Percentiles rank a stretch among this genome's conserved stretches.
phyloP scores from a whole-genome alignment of 257 asterid species.

The Eustoma russellianum region DNA sequence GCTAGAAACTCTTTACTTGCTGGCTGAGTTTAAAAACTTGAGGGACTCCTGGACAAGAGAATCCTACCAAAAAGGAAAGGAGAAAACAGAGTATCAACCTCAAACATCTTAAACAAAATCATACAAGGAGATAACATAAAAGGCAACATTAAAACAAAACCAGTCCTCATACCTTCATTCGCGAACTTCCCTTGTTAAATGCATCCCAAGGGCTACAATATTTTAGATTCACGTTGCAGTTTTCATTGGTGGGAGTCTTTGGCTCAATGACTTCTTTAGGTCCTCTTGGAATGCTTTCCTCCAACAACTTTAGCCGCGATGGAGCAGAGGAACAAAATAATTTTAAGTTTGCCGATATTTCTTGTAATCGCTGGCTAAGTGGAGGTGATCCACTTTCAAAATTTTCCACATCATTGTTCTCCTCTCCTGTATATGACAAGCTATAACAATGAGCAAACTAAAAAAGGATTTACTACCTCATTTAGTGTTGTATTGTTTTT shows the following conservation, averaged over 20 bases:
- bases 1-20: conserved; percentile 47
- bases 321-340: conserved; percentile 51
- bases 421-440: conserved; percentile 26
- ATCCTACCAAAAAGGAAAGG: conserved; percentile 31
- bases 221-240: conserved; percentile 17
- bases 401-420: conserved; percentile 12
- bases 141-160: neutral
- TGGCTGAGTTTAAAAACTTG: conserved; percentile 59
- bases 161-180: conserved; percentile 42
- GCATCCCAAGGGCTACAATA: conserved; percentile 42
- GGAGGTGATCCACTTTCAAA: conserved; percentile 42
- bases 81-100: neutral
- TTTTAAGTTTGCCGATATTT: conserved; percentile 43
- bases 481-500: neutral
- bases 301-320: conserved; percentile 24
- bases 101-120: neutral
- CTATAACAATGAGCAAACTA: conserved; percentile 1
- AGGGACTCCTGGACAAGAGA: conserved; percentile 57
- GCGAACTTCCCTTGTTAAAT: conserved; percentile 44
- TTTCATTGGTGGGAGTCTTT: conserved; percentile 50
- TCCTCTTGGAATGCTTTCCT: conserved; percentile 19
- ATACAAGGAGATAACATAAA: too few species aligned
- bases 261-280: conserved; percentile 40
- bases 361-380: conserved; percentile 51
- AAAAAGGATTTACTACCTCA: neutral